Evolutionary conservation across 768 basidiomycete species (phyloP).

Genomic region (Boletus huronensis): DNA sequence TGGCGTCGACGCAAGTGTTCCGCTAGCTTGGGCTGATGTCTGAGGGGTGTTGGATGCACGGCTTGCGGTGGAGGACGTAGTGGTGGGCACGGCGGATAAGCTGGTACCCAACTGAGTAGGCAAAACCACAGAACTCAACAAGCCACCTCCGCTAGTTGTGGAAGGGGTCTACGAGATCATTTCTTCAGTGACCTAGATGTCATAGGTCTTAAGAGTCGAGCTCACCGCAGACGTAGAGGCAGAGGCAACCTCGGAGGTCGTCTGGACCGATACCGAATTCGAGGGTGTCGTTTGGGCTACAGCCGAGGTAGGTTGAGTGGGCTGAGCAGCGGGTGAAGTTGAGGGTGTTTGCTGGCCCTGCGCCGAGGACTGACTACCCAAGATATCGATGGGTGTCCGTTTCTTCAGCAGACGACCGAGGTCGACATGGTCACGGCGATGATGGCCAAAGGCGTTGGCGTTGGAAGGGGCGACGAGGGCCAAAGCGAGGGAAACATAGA

Average conservation of each 20-base stretch:
- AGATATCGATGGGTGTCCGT: slow-evolving; percentile 38
- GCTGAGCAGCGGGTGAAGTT: slow-evolving; percentile 25
- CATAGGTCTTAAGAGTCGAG: not conserved
- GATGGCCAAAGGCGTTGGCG: slow-evolving; percentile 40
- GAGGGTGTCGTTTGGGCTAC: slow-evolving; percentile 10
- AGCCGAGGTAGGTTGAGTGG: slow-evolving; percentile 11
- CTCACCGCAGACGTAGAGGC: slow-evolving; percentile 23
- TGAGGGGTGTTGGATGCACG: slow-evolving; percentile 13
- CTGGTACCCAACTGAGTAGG: slow-evolving; percentile 17
- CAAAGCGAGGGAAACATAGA: slow-evolving; percentile 54
- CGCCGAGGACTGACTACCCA: not conserved
- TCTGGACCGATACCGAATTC: slow-evolving; percentile 14
- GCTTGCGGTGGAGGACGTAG: slow-evolving; percentile 16
- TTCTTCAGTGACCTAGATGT: slow-evolving; percentile 1
- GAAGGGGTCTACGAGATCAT: slow-evolving; percentile 12
- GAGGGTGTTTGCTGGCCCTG: slow-evolving; percentile 6
- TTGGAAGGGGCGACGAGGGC: slow-evolving; percentile 44
- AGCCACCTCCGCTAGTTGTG: slow-evolving; percentile 1
- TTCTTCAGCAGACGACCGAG: slow-evolving; percentile 70
- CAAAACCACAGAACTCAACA: slow-evolving; percentile 11
- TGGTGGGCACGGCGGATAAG: slow-evolving; percentile 17
- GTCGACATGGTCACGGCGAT: slow-evolving; percentile 53
- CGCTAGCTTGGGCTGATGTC: slow-evolving; percentile 15
- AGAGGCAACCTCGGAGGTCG: slow-evolving; percentile 10
- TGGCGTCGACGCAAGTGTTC: slow-evolving; percentile 33